Evolutionary conservation across 2,329 filamentous ascomycete species (phyloP).

Genomic region (Pseudogymnoascus sp.): DNA sequence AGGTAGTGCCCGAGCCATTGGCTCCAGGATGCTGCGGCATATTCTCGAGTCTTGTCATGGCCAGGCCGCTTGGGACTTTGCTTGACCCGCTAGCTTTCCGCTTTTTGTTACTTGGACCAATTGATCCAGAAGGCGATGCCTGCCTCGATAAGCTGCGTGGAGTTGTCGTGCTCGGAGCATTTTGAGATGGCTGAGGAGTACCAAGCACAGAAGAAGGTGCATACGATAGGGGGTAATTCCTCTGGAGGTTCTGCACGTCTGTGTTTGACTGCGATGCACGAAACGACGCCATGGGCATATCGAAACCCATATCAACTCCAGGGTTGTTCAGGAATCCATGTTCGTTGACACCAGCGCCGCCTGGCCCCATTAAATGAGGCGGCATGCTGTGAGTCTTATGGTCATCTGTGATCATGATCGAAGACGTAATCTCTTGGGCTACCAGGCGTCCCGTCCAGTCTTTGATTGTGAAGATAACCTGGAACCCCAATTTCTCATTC

Average conservation of each 20-base stretch:
- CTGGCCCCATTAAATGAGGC: slow-evolving; percentile 23
- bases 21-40: slow-evolving; percentile 12
- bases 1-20: slow-evolving; percentile 29
- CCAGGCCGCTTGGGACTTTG: slow-evolving; percentile 63
- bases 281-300: slow-evolving; percentile 36
- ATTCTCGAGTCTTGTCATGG: slow-evolving; percentile 76
- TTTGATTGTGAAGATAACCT: slow-evolving; percentile 90
- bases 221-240: slow-evolving; percentile 33
- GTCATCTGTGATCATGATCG: slow-evolving; percentile 96
- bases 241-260: slow-evolving; percentile 53
- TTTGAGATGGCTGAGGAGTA: slow-evolving; percentile 24
- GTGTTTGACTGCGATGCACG: slow-evolving; percentile 52
- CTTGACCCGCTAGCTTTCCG: slow-evolving; percentile 65
- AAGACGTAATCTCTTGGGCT: slow-evolving; percentile 75
- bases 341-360: slow-evolving; percentile 13
- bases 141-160: slow-evolving; percentile 62
- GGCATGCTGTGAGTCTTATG: slow-evolving; percentile 71
- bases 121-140: slow-evolving; percentile 57
- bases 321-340: slow-evolving; percentile 32
- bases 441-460: slow-evolving; percentile 68
- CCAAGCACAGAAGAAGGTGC: slow-evolving; percentile 19
- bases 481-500: slow-evolving; percentile 83
- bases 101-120: slow-evolving; percentile 66
- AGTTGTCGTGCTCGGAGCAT: slow-evolving; percentile 40
- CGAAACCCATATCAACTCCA: slow-evolving; percentile 28